Evolutionary conservation across 2,329 filamentous ascomycete species (phyloP).

Genomic region (Xylariaceae sp.): DNA sequence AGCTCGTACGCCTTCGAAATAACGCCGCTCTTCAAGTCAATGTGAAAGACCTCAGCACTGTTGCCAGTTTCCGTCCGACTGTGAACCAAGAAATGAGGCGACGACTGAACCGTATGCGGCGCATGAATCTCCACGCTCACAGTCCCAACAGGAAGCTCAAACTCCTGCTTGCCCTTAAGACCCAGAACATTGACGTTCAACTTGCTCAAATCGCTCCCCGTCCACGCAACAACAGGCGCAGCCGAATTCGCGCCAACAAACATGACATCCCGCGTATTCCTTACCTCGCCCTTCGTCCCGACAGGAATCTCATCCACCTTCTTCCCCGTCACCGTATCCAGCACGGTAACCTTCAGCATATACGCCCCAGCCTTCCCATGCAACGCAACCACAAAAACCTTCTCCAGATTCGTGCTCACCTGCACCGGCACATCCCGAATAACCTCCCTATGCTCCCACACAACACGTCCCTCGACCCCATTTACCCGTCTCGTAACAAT

Average conservation of each 20-base stretch:
- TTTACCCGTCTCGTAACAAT: conserved; percentile 65
- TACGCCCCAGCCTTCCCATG: conserved; percentile 65
- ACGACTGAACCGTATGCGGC: conserved; percentile 63
- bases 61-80: conserved; percentile 65
- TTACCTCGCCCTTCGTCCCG: conserved; percentile 68
- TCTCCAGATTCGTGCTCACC: conserved; percentile 61
- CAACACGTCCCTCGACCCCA: conserved; percentile 63
- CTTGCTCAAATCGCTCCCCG: conserved; percentile 55
- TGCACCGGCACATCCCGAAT: conserved; percentile 70
- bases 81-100: conserved; percentile 81
- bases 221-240: conserved; percentile 70
- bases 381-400: conserved; percentile 72
- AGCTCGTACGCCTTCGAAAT: conserved; percentile 77
- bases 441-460: conserved; percentile 72
- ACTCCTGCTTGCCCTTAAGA: conserved; percentile 51
- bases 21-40: conserved; percentile 63
- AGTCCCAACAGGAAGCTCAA: conserved; percentile 45
- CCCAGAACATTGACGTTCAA: conserved; percentile 69
- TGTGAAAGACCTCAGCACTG: conserved; percentile 81
- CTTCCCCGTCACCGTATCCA: conserved; percentile 69
- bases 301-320: conserved; percentile 67
- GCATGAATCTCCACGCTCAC: conserved; percentile 63
- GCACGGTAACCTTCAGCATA: conserved; percentile 67
- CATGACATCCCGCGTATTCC: conserved; percentile 57
- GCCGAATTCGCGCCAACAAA: conserved; percentile 73